These are phyloP conservation scores for Taphrina confusa DNA, from an alignment of 1,139 yeast species.

Conservation along the genomic window DNA sequence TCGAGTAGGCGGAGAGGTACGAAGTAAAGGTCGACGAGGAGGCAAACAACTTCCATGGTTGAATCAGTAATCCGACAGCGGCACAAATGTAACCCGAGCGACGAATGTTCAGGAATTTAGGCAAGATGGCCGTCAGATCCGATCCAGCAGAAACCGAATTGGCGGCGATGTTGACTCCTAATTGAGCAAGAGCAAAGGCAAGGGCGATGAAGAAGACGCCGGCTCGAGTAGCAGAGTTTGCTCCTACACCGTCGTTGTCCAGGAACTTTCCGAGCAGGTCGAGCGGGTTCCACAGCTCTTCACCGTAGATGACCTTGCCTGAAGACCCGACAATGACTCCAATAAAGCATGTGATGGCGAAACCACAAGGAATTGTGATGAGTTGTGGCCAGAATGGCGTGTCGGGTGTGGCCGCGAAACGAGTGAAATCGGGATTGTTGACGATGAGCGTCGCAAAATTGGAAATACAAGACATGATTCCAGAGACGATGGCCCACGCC, in stretches of 20 bases:
- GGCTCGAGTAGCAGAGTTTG: constrained; percentile 51
- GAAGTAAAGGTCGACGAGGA: constrained; percentile 46
- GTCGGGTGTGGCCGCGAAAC: constrained; percentile 45
- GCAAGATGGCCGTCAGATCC: constrained; percentile 80
- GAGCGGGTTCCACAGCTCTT: constrained; percentile 48
- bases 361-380: constrained; percentile 46
- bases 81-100: constrained; percentile 68
- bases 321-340: constrained; percentile 48
- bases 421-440: constrained; percentile 50
- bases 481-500: constrained; percentile 47
- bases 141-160: constrained; percentile 89
- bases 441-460: constrained; percentile 51
- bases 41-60: constrained; percentile 81
- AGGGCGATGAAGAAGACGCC: constrained; percentile 54
- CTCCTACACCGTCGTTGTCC: constrained; percentile 43
- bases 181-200: constrained; percentile 41
- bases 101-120: constrained; percentile 75
- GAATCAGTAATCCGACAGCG: constrained; percentile 64
- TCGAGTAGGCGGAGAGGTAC: constrained; percentile 48
- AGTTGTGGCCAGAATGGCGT: constrained; percentile 47
- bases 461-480: constrained; percentile 47
- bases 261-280: constrained; percentile 46
- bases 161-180: constrained; percentile 66
- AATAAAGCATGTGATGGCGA: constrained; percentile 46
- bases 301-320: constrained; percentile 47